Evolutionary conservation across 2,329 filamentous ascomycete species (phyloP).

Genomic region (Alternaria gansuensis): DNA sequence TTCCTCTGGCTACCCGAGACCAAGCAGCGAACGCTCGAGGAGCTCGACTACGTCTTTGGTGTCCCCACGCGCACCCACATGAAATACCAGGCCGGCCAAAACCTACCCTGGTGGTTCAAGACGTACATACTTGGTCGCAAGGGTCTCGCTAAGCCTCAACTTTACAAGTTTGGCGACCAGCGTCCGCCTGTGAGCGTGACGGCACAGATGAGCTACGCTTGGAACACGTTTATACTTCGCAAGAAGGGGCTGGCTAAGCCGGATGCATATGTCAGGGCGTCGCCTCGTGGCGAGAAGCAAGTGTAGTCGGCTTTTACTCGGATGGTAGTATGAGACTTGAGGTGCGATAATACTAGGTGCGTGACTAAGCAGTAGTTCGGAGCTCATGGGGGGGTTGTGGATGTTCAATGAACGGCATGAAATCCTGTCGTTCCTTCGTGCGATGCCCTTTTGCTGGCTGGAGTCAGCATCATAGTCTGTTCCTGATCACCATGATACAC

Average conservation of each 20-base stretch:
- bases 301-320: conserved; percentile 13
- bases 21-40: conserved; percentile 60
- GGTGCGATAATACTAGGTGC: background rate
- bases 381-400: background rate
- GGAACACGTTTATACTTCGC: conserved; percentile 31
- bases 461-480: conserved; percentile 1
- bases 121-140: conserved; percentile 54
- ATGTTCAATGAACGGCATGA: background rate
- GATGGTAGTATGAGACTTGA: background rate
- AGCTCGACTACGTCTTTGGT: conserved; percentile 62
- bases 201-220: conserved; percentile 33
- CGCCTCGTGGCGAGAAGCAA: conserved; percentile 32
- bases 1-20: conserved; percentile 65
- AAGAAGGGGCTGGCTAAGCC: conserved; percentile 32
- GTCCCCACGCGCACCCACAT: conserved; percentile 55
- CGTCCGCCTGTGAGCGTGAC: conserved; percentile 28
- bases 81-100: conserved; percentile 42
- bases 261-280: conserved; percentile 24
- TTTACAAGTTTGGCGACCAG: conserved; percentile 52
- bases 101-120: conserved; percentile 59
- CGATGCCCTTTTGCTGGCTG: conserved; percentile 18
- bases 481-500: background rate
- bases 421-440: conserved; percentile 7
- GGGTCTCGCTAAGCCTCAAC: conserved; percentile 47
- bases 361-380: background rate